Percentiles rank a stretch among this genome's conserved stretches.
phyloP scores from a whole-genome alignment of 495 filamentous ascomycete genomes.

The Glonium stellatum region DNA sequence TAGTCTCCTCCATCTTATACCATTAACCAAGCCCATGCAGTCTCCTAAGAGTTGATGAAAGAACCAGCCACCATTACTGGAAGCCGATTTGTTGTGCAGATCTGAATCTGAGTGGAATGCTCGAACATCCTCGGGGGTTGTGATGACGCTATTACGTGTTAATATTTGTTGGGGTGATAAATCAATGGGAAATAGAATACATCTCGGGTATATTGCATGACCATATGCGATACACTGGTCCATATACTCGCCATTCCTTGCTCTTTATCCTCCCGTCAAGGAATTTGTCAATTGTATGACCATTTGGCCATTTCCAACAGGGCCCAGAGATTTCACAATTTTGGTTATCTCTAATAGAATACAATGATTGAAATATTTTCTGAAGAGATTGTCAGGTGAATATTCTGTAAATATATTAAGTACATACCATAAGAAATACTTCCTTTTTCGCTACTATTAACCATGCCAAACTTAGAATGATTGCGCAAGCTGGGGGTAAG shows the following conservation, averaged over 20 bases:
- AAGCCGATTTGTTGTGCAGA: conserved; percentile 3
- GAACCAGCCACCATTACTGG: conserved; percentile 29
- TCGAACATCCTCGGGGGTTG: conserved; percentile 5
- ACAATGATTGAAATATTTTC: background rate
- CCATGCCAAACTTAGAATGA: background rate
- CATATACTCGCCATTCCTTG: conserved; percentile 1
- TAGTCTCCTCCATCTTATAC: conserved; percentile 18
- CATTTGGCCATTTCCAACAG: conserved; percentile 2
- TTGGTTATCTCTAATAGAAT: background rate
- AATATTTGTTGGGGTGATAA: background rate
- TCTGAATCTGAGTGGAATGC: conserved; percentile 5
- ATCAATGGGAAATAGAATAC: background rate
- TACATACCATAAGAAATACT: background rate
- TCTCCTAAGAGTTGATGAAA: conserved; percentile 36
- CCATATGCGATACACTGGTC: conserved; percentile 8
- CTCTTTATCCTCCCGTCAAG: background rate
- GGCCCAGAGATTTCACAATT: background rate
- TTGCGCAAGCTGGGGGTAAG: background rate
- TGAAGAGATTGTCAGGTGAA: background rate
- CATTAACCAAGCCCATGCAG: conserved; percentile 37
- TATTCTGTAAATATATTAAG: background rate
- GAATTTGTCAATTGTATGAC: conserved; percentile 11
- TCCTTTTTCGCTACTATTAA: background rate
- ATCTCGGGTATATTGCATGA: conserved; percentile 8
- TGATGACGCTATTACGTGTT: conserved; percentile 2